A percentile compares a stretch with the other conserved stretches of the same genome.
Conservation (phyloP, 345 rosid genomes). For the Diplotaxis tenuifolia region DNA sequence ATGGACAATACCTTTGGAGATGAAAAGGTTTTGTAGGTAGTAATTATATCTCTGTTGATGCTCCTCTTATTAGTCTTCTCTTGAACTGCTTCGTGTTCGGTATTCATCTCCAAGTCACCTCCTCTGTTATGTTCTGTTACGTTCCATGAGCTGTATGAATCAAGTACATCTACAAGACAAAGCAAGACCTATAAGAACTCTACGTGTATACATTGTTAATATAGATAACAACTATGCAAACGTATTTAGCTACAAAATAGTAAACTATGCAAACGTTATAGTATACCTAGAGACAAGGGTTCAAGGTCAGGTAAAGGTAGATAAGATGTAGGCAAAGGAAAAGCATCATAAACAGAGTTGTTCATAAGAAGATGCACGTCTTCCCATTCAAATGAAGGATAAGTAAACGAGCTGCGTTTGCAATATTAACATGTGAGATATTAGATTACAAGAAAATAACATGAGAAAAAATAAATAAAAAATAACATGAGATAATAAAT, state of each 20-base stretch:
- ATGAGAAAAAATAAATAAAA: too few relatives aligned
- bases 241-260: too few relatives aligned
- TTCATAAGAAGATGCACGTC: slow-evolving; percentile 27
- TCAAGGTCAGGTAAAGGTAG: slow-evolving; percentile 38
- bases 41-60: slow-evolving; percentile 8
- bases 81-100: slow-evolving; percentile 20
- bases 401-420: slow-evolving; percentile 13
- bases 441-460: background rate
- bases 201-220: background rate
- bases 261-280: background rate
- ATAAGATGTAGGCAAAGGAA: slow-evolving; percentile 36
- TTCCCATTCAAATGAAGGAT: slow-evolving; percentile 37
- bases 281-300: slow-evolving; percentile 39
- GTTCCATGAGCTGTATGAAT: slow-evolving; percentile 36
- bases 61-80: slow-evolving; percentile 15
- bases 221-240: background rate
- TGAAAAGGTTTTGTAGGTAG: background rate
- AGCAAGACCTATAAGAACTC: slow-evolving; percentile 14
- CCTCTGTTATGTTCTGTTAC: slow-evolving; percentile 36
- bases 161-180: slow-evolving; percentile 26
- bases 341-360: slow-evolving; percentile 14
- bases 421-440: background rate
- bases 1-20: slow-evolving; percentile 37
- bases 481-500: background rate
- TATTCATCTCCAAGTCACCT: slow-evolving; percentile 5